Percentiles rank a stretch among this genome's conserved stretches.
phyloP scores from a whole-genome alignment of 1,284 basidiomycete species.

The Marasmius fiardii region DNA sequence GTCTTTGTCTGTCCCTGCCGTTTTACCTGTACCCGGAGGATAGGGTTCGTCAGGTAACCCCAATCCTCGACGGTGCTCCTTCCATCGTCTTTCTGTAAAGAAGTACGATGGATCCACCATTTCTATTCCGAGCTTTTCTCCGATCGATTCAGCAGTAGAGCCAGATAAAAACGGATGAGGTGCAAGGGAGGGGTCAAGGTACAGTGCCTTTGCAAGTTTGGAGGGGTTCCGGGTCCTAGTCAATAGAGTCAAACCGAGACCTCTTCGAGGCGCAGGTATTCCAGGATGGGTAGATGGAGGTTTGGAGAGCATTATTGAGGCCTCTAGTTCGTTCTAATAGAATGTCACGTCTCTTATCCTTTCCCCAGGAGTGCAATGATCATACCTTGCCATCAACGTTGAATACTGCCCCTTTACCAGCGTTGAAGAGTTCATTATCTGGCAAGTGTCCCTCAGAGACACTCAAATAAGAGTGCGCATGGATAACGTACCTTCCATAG shows the following conservation, averaged over 20 bases:
- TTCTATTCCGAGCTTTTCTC: constrained; percentile 47
- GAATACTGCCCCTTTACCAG: constrained; percentile 78
- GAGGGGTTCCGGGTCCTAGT: constrained; percentile 72
- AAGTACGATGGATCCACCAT: constrained; percentile 74
- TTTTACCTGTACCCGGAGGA: constrained; percentile 6
- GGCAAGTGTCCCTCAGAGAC: neutral
- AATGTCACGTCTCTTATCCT: neutral
- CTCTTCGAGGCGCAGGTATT: constrained; percentile 57
- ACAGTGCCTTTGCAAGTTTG: constrained; percentile 63
- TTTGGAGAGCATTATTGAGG: constrained; percentile 75
- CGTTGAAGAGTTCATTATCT: constrained; percentile 79
- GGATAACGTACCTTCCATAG: constrained; percentile 63
- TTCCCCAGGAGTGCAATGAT: neutral
- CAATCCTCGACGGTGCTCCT: constrained; percentile 66
- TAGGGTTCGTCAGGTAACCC: constrained; percentile 65
- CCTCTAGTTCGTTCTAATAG: constrained; percentile 72
- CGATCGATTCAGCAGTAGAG: constrained; percentile 56
- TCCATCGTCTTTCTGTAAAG: constrained; percentile 72
- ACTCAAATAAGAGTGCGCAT: neutral
- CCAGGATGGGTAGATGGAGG: constrained; percentile 62
- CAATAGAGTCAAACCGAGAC: constrained; percentile 62
- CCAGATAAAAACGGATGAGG: constrained; percentile 76
- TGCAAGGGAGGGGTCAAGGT: constrained; percentile 54
- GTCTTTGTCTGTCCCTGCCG: constrained; percentile 15
- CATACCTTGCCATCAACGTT: constrained; percentile 71